Percentiles rank a stretch among this genome's conserved stretches.
phyloP scores from a whole-genome alignment of 2,329 filamentous ascomycete species.

The Trichophyton simii region DNA sequence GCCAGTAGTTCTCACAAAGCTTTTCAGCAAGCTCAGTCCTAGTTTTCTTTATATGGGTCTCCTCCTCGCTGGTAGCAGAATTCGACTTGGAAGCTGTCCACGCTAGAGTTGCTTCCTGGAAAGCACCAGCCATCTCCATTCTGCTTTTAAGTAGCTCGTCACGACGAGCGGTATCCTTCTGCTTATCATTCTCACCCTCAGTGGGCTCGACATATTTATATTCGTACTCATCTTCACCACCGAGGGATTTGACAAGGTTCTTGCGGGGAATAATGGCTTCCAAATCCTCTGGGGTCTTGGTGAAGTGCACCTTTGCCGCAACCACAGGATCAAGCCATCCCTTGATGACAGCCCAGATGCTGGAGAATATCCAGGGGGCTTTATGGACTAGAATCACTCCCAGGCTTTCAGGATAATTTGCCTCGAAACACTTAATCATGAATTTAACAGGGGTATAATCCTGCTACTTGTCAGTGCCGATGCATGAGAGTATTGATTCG shows the following conservation, averaged over 20 bases:
- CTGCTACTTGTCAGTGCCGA: constrained; percentile 27
- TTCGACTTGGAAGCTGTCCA: constrained; percentile 54
- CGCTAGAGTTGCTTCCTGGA: constrained; percentile 58
- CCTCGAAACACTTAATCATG: constrained; percentile 99
- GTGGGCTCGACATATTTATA: constrained; percentile 72
- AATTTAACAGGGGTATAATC: constrained; percentile 96
- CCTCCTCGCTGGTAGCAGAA: constrained; percentile 30
- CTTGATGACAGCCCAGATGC: constrained; percentile 90
- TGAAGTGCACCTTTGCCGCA: constrained; percentile 86
- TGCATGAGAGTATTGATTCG: constrained; percentile 3
- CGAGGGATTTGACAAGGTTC: constrained; percentile 69
- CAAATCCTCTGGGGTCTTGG: constrained; percentile 66
- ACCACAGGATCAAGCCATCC: constrained; percentile 97
- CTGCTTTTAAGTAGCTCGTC: constrained; percentile 54
- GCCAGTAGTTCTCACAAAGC: constrained; percentile 71
- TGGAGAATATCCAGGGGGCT: constrained; percentile 92
- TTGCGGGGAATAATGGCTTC: constrained; percentile 58
- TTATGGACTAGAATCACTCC: constrained; percentile 89
- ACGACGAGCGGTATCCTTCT: constrained; percentile 54
- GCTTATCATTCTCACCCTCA: constrained; percentile 60
- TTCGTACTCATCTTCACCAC: constrained; percentile 71
- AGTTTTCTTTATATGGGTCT: constrained; percentile 40
- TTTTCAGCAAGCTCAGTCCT: constrained; percentile 50
- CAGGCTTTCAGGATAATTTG: constrained; percentile 90
- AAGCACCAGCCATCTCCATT: constrained; percentile 54